These are phyloP conservation scores for Neonectria sp. DNA, from an alignment of 2,329 filamentous ascomycete species.

Conservation along the genomic window DNA sequence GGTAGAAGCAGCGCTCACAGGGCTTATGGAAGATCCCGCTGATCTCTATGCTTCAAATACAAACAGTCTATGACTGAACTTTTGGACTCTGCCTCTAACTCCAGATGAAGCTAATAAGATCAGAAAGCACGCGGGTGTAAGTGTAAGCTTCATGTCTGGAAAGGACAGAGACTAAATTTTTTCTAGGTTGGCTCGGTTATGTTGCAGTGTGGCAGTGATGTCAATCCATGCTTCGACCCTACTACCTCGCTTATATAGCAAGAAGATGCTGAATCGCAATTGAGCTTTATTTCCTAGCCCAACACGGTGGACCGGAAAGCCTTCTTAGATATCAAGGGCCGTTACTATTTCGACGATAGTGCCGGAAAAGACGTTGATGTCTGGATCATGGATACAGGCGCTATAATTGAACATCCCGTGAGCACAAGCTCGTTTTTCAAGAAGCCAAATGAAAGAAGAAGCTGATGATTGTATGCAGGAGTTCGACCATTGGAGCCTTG, in stretches of 20 bases:
- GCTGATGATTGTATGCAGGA: background rate
- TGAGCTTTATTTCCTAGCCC: slow-evolving; percentile 14
- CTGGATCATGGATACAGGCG: slow-evolving; percentile 17
- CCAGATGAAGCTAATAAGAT: slow-evolving; percentile 2
- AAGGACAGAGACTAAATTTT: too few relatives aligned
- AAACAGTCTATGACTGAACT: background rate
- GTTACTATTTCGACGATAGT: slow-evolving; percentile 22
- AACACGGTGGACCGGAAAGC: background rate
- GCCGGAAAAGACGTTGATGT: slow-evolving; percentile 12
- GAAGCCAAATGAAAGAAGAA: background rate
- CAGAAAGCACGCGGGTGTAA: background rate
- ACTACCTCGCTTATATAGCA: background rate
- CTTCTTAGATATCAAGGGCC: background rate
- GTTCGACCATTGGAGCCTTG: slow-evolving; percentile 6
- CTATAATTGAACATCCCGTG: background rate
- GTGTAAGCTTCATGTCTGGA: background rate
- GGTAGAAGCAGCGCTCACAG: background rate
- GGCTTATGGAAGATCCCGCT: background rate
- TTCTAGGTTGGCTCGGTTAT: slow-evolving; percentile 3
- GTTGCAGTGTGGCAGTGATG: background rate
- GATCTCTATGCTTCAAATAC: slow-evolving; percentile 1
- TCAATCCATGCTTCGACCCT: slow-evolving; percentile 4
- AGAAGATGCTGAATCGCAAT: background rate
- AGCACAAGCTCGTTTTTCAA: too few relatives aligned
- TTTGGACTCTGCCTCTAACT: background rate